Evolutionary conservation across 2,329 filamentous ascomycete species (phyloP).

Genomic region (Fusarium fracticaudum): DNA sequence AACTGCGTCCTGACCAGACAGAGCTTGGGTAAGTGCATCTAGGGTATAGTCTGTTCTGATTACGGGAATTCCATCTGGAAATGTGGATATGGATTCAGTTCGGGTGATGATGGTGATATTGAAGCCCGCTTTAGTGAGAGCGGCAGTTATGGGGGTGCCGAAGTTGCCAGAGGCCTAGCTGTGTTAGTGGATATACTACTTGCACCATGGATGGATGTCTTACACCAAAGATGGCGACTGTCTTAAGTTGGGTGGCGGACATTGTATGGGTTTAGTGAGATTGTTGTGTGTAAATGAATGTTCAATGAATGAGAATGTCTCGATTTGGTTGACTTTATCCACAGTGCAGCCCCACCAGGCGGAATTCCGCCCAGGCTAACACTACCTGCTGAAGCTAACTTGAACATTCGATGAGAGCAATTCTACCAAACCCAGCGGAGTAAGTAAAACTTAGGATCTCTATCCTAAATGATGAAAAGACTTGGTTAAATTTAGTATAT

Average conservation of each 20-base stretch:
- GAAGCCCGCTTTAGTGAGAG: conserved; percentile 19
- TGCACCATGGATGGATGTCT: accelerated
- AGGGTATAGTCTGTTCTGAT: conserved; percentile 1
- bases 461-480: too few species aligned
- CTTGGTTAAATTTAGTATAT: not conserved
- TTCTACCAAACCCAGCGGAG: too few species aligned
- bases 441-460: not conserved
- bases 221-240: conserved; percentile 28
- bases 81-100: conserved; percentile 22
- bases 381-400: not conserved
- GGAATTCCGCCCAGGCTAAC: conserved; percentile 18
- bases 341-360: conserved; percentile 3
- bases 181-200: not conserved
- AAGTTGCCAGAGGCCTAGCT: conserved; percentile 32
- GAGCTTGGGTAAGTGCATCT: not conserved
- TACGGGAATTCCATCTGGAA: not conserved
- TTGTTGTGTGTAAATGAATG: conserved; percentile 8
- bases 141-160: conserved; percentile 26
- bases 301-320: not conserved
- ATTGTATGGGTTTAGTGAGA: conserved; percentile 1
- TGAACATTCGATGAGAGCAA: not conserved
- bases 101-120: conserved; percentile 24
- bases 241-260: not conserved
- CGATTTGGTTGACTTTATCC: conserved; percentile 14
- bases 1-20: conserved; percentile 17